phyloP scores from a whole-genome alignment of 2,329 filamentous ascomycete genomes.

The Aspergillus phoenicis region DNA sequence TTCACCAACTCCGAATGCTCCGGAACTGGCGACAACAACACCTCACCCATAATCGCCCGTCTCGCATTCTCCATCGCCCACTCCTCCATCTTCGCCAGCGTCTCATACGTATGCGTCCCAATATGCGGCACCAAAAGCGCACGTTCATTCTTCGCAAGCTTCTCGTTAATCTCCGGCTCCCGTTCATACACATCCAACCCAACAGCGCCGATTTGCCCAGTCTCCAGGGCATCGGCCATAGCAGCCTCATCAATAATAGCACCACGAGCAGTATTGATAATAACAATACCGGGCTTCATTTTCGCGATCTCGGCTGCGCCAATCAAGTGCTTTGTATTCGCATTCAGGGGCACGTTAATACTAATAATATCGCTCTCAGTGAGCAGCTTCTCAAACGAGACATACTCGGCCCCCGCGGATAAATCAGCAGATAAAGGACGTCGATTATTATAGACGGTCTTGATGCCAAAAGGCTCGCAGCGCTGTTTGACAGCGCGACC shows the following conservation, averaged over 20 bases:
- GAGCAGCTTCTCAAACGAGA: neutral
- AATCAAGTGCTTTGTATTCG: neutral
- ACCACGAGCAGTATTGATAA: slow-evolving; percentile 40
- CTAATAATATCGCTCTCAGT: neutral
- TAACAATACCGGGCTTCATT: slow-evolving; percentile 40
- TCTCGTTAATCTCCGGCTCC: slow-evolving; percentile 14
- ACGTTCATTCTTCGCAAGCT: slow-evolving; percentile 5
- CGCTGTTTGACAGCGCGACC: neutral
- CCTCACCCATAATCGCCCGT: neutral
- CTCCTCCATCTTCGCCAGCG: slow-evolving; percentile 16
- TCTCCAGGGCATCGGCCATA: neutral
- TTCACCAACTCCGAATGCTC: neutral
- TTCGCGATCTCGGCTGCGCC: slow-evolving; percentile 11
- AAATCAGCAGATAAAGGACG: neutral
- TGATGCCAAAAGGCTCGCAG: neutral
- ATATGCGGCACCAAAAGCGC: slow-evolving; percentile 15
- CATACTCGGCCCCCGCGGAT: neutral
- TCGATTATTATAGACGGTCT: neutral
- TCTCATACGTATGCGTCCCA: slow-evolving; percentile 14
- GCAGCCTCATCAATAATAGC: slow-evolving; percentile 26
- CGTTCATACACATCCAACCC: slow-evolving; percentile 16
- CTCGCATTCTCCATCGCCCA: slow-evolving; percentile 15
- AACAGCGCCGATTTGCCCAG: slow-evolving; percentile 5
- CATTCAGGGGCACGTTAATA: neutral
- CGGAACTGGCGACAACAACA: neutral